Conservation (phyloP, 305 asterid genomes). For the Solanum aculeatissimum region DNA sequence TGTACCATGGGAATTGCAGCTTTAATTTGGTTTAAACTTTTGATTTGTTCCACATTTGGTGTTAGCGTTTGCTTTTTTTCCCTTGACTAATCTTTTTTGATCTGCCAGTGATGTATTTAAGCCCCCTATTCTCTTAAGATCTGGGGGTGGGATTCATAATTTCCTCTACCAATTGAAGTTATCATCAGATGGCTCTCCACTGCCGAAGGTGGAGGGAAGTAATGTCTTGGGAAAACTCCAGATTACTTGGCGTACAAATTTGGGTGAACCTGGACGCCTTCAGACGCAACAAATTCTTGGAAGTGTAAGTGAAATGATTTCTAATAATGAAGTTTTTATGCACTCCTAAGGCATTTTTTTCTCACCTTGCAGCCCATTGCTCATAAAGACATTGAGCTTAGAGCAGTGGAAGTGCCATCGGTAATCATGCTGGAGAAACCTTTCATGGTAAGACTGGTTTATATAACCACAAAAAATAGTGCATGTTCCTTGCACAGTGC, state of each 20-base stretch:
- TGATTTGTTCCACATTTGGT: neutral
- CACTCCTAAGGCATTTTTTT: neutral
- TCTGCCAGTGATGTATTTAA: slow-evolving; percentile 52
- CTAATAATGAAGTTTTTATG: slow-evolving; percentile 2
- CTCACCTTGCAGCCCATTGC: slow-evolving; percentile 49
- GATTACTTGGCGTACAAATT: slow-evolving; percentile 97
- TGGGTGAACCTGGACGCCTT: slow-evolving; percentile 98
- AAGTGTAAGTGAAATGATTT: slow-evolving; percentile 54
- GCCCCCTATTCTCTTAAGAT: slow-evolving; percentile 72
- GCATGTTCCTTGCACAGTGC: neutral
- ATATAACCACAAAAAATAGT: neutral
- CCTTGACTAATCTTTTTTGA: neutral
- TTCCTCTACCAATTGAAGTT: slow-evolving; percentile 76
- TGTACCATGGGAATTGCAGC: neutral
- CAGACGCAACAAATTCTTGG: slow-evolving; percentile 97
- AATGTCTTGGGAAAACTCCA: slow-evolving; percentile 92
- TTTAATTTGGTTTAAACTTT: neutral
- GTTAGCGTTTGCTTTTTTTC: neutral
- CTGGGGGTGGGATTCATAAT: slow-evolving; percentile 86
- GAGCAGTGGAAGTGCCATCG: slow-evolving; percentile 61
- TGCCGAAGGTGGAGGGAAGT: slow-evolving; percentile 68
- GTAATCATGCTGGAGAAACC: slow-evolving; percentile 71
- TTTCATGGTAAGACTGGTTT: slow-evolving; percentile 45
- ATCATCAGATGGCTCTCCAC: slow-evolving; percentile 47
- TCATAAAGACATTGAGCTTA: slow-evolving; percentile 72